Conservation (phyloP, 805 yeast genomes). For the Cyberlindnera euphorbiae region DNA sequence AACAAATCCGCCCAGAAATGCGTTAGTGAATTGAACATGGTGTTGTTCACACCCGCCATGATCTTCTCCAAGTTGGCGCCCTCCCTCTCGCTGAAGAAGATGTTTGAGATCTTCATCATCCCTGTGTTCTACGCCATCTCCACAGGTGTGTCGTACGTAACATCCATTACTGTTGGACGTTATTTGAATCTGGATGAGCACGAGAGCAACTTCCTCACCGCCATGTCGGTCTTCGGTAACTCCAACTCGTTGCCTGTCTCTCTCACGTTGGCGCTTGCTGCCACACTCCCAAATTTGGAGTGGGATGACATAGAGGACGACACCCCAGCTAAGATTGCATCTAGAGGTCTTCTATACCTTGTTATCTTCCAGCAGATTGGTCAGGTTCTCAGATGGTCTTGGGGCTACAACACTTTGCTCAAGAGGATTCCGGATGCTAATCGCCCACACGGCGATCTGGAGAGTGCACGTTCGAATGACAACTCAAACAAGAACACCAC, state of each 20-base stretch:
- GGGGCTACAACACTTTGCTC: constrained; percentile 76
- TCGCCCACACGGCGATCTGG: constrained; percentile 3
- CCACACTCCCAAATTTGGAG: constrained; percentile 66
- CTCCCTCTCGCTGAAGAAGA: constrained; percentile 64
- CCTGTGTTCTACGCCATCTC: constrained; percentile 81
- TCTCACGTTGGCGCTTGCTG: constrained; percentile 71
- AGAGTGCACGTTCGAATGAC: neutral
- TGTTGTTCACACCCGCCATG: constrained; percentile 91
- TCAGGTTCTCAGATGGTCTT: constrained; percentile 78
- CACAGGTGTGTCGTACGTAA: constrained; percentile 67
- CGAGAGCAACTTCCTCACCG: constrained; percentile 88
- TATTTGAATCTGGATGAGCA: constrained; percentile 57
- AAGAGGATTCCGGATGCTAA: constrained; percentile 38
- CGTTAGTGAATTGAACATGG: constrained; percentile 76
- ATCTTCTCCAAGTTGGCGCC: constrained; percentile 78
- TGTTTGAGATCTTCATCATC: constrained; percentile 75
- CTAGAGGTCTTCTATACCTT: constrained; percentile 71
- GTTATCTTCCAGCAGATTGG: constrained; percentile 80
- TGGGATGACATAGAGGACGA: constrained; percentile 75
- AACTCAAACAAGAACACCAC: neutral
- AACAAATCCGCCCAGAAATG: constrained; percentile 71
- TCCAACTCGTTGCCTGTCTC: constrained; percentile 94
- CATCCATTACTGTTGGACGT: constrained; percentile 53
- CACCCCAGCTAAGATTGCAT: constrained; percentile 62
- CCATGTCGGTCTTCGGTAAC: constrained; percentile 96